A percentile compares a stretch with the other conserved stretches of the same genome.
These are phyloP conservation scores for Malbranchea zuffiana DNA, from an alignment of 2,329 filamentous ascomycete species.

Conservation along the genomic window DNA sequence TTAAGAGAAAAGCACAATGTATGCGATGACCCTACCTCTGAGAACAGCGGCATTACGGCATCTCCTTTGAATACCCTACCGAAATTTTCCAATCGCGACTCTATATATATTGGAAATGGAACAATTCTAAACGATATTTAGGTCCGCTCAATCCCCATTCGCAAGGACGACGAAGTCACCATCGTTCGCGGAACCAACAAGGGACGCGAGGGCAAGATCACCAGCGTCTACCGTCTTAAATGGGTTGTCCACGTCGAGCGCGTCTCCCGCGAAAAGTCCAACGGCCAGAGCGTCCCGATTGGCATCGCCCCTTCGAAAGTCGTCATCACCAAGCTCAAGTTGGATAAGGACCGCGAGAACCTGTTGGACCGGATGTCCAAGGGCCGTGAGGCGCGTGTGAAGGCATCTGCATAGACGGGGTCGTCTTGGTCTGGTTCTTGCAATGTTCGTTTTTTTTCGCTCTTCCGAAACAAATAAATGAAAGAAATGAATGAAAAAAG, in stretches of 20 bases:
- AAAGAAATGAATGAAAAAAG: slow-evolving; percentile 10
- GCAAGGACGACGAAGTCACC: slow-evolving; percentile 92
- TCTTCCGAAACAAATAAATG: slow-evolving; percentile 2
- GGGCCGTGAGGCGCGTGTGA: slow-evolving; percentile 32
- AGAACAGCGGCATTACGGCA: too few relatives aligned
- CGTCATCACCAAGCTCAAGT: slow-evolving; percentile 97
- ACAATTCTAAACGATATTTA: too few relatives aligned
- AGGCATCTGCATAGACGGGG: slow-evolving; percentile 8
- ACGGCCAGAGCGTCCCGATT: slow-evolving; percentile 88
- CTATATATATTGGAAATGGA: too few relatives aligned
- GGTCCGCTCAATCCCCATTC: slow-evolving; percentile 92
- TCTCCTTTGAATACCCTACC: too few relatives aligned
- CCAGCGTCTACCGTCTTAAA: slow-evolving; percentile 95
- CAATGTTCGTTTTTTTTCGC: slow-evolving; percentile 9
- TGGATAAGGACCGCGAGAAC: slow-evolving; percentile 48
- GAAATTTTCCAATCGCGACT: too few relatives aligned
- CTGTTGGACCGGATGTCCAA: slow-evolving; percentile 39
- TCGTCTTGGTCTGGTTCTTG: slow-evolving; percentile 2
- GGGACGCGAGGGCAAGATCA: slow-evolving; percentile 97
- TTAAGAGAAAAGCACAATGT: slow-evolving; percentile 99
- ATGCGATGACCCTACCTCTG: slow-evolving; percentile 28
- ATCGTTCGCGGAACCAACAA: slow-evolving; percentile 91
- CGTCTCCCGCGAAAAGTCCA: slow-evolving; percentile 92
- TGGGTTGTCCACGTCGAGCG: slow-evolving; percentile 96
- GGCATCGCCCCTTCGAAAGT: slow-evolving; percentile 95